phyloP scores from a whole-genome alignment of 768 basidiomycete species.

The Boletus rubropictus region DNA sequence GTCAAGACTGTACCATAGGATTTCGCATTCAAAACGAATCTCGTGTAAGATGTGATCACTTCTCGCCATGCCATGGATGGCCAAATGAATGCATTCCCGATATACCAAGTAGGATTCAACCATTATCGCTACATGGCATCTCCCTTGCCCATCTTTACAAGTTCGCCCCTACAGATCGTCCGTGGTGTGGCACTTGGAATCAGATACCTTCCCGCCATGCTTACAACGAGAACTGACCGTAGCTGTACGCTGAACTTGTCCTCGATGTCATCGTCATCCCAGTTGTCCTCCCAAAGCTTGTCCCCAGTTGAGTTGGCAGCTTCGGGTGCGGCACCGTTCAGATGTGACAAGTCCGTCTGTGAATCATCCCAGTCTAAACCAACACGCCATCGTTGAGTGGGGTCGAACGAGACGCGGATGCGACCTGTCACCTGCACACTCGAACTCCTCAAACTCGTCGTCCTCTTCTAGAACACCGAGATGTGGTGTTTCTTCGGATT shows the following conservation, averaged over 20 bases:
- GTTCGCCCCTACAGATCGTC: slow-evolving; percentile 45
- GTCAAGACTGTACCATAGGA: background rate
- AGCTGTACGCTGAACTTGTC: slow-evolving; percentile 95
- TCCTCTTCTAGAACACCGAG: slow-evolving; percentile 94
- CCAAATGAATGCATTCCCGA: background rate
- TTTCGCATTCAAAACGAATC: background rate
- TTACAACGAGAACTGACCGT: slow-evolving; percentile 51
- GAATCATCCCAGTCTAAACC: slow-evolving; percentile 79
- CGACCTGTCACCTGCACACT: slow-evolving; percentile 59
- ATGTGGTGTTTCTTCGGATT: slow-evolving; percentile 49
- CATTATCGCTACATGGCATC: slow-evolving; percentile 52
- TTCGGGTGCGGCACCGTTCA: slow-evolving; percentile 68
- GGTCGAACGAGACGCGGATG: background rate
- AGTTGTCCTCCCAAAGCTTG: slow-evolving; percentile 98
- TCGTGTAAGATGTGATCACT: background rate
- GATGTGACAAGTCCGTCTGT: slow-evolving; percentile 74
- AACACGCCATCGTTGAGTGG: background rate
- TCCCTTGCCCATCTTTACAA: slow-evolving; percentile 52
- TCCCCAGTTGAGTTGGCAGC: slow-evolving; percentile 77
- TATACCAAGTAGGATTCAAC: background rate
- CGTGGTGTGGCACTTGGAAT: background rate
- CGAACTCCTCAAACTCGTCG: slow-evolving; percentile 95
- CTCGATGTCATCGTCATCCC: slow-evolving; percentile 99
- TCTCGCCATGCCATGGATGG: background rate
- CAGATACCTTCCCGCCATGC: background rate